Base-by-base conservation (phyloP, 805 yeast genomes). In the Millerozyma miso region DNA sequence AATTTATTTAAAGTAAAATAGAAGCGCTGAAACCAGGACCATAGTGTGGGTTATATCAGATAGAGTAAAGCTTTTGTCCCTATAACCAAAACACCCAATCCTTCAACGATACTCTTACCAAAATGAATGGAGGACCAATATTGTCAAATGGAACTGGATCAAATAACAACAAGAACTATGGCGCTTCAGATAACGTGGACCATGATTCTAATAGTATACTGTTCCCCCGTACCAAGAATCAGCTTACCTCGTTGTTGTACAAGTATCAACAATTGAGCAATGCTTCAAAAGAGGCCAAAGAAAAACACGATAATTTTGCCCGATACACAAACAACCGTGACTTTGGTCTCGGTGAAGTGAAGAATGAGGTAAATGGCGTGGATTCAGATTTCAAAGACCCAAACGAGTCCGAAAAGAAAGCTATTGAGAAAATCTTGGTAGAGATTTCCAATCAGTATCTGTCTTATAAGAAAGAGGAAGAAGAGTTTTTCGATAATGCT, bases 401-500 rank as follows among this genome's bases (percentile, higher is more conserved):
- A 4, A 51, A 56, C 39, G 49, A 44, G 19, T 46, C 44, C 13
- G 59, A 60, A 35, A 61, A 58, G 37, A 19, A 39, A 14, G 48
- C 50, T 6, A 60, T 69, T 34, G 74, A 69, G 38, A 46, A 47
- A 3, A 53, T 65, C 3, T 54, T 69, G 39, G 53, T 48, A 32
- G 46, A 57, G 38, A 53, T 68, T 15, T 54, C 64, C 38, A 48
- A 49, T 14, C 51, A 53, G 19, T 65, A 65, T 40, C 57, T 56
- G 20, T 49, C 42, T 20, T 60, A 51, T 44, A 39, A 41, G 31
- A 38, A 49, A 6, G 56, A 60, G 35, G 56, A 62, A 31, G 51
- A 54, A 15, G 48, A 50, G 7, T 49, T 62, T 35, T 48, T 46
- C 32, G 38, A 42, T 18, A 60, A 54, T 8, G 44, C 65, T 16